phyloP scores from a whole-genome alignment of 352 stramenopile genomes.

The Phytophthora lateralis region DNA sequence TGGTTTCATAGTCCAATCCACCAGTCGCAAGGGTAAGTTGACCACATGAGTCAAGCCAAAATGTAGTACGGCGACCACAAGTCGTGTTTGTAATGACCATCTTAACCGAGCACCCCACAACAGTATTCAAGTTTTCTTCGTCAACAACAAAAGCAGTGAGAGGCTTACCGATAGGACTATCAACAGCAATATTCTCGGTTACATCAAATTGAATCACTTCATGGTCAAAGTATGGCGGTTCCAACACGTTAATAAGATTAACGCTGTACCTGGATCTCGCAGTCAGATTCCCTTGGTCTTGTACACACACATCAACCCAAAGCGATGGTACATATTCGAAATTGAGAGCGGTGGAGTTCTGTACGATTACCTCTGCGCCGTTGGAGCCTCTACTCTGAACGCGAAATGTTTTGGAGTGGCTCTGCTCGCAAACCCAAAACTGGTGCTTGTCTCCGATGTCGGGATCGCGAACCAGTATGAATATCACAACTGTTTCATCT shows the following conservation, averaged over 20 bases:
- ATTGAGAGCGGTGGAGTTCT: constrained; percentile 41
- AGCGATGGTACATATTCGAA: constrained; percentile 42
- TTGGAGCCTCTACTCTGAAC: constrained; percentile 24
- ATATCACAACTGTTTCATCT: constrained; percentile 20
- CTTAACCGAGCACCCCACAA: constrained; percentile 16
- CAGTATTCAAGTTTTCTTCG: constrained; percentile 27
- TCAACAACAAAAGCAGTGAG: constrained; percentile 24
- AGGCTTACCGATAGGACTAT: constrained; percentile 10
- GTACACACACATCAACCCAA: constrained; percentile 57
- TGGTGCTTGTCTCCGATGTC: constrained; percentile 41
- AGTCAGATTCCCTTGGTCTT: constrained; percentile 40
- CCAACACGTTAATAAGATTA: constrained; percentile 53
- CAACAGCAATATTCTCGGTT: constrained; percentile 33
- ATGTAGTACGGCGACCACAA: constrained; percentile 11
- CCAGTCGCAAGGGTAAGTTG: constrained; percentile 21
- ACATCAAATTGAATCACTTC: constrained; percentile 33
- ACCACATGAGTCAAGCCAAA: constrained; percentile 26
- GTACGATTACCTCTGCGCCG: constrained; percentile 37
- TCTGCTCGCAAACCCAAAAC: constrained; percentile 59
- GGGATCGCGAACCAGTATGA: constrained; percentile 39
- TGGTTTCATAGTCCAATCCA: constrained; percentile 33
- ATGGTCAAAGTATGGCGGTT: constrained; percentile 46
- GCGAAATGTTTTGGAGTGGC: constrained; percentile 34
- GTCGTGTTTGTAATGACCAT: constrained; percentile 27
- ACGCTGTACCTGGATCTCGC: constrained; percentile 31